Base-by-base conservation (phyloP, 2,329 filamentous ascomycete species). In the Emericellopsis atlantica region DNA sequence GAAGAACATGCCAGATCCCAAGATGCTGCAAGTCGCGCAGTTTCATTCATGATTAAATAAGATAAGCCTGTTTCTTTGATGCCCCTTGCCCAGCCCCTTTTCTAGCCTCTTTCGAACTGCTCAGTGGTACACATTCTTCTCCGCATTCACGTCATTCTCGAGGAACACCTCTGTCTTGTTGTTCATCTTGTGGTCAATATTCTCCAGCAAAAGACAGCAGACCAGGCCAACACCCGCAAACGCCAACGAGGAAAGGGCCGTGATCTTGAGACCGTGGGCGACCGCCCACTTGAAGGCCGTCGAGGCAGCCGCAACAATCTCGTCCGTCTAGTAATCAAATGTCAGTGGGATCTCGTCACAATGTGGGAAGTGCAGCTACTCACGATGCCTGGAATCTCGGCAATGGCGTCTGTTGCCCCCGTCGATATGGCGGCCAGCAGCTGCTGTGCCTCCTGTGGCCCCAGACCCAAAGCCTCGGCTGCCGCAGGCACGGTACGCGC, bases 81-180 rank as follows among this genome's bases (percentile, higher is more conserved):
- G 18, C 18, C 18, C 18, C 18, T 21, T 21, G n/a, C n/a, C 24
- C 24, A 10, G 24, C 24, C 24, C 24, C 32, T 34, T 6, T 14
- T 34, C 32, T 34, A 6, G 16, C 32, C 6, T n/a, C n/a, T 37
- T 37, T 16, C n/a, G 14, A 14, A 37, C 35, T 14, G 10, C 10
- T n/a, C 5, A 40, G 23, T 35, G 39, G 22, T 40, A 40, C 15
- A 34, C 31, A 26, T 40, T 40, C 38, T 43, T 38, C 24, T 43
- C 42, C 6, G 24, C 39, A 24, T 43, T 36, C 14, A 43, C 47
- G 32, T 56, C 53, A 36, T 56, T 58, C 46, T 57, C 56, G 37
- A 59, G 45, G 47, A 50, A 59, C 14, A 58, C 50, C 44, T 59
- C 56, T 42, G 57, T 59, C 53, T 57, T 56, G 47, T 57, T 51